These are phyloP conservation scores for Blechomonas ayalai DNA, from an alignment of 208 protist species.

Conservation along the genomic window DNA sequence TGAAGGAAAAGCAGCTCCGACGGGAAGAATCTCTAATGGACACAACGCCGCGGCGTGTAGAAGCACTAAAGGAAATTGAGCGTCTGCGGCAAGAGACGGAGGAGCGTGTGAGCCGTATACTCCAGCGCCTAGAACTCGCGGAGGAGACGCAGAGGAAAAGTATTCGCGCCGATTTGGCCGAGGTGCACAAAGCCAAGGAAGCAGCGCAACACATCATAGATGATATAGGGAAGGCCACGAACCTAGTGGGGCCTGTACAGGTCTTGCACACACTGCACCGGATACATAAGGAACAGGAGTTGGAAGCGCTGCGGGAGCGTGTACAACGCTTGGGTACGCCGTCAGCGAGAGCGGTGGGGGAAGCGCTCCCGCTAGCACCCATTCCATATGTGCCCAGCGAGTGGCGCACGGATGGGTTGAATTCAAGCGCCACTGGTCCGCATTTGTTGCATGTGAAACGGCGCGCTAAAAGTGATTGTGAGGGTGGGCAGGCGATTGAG, in stretches of 20 bases:
- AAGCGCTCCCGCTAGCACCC: too few species aligned
- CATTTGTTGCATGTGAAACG: too few species aligned
- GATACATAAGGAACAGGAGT: conserved; percentile 35
- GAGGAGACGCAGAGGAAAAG: conserved; percentile 32
- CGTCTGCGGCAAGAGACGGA: conserved; percentile 56
- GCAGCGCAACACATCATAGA: conserved; percentile 19
- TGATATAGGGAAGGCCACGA: conserved; percentile 12
- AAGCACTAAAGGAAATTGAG: conserved; percentile 41
- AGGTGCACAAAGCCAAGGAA: conserved; percentile 19
- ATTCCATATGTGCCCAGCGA: too few species aligned
- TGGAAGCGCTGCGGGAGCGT: conserved; percentile 37
- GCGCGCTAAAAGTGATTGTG: too few species aligned
- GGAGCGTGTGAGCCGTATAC: conserved; percentile 31
- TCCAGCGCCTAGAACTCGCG: conserved; percentile 23
- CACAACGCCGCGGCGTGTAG: conserved; percentile 29
- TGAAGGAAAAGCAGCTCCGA: conserved; percentile 26
- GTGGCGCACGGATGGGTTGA: too few species aligned
- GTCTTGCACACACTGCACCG: conserved; percentile 44
- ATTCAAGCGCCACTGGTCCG: too few species aligned
- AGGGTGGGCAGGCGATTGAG: conserved; percentile 62
- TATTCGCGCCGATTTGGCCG: conserved; percentile 22
- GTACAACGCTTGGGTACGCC: too few species aligned
- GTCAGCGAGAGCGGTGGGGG: too few species aligned
- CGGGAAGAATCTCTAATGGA: conserved; percentile 31
- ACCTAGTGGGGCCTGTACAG: conserved; percentile 14